Conservation (phyloP, 345 rosid genomes). For the Euphorbia peplus region DNA sequence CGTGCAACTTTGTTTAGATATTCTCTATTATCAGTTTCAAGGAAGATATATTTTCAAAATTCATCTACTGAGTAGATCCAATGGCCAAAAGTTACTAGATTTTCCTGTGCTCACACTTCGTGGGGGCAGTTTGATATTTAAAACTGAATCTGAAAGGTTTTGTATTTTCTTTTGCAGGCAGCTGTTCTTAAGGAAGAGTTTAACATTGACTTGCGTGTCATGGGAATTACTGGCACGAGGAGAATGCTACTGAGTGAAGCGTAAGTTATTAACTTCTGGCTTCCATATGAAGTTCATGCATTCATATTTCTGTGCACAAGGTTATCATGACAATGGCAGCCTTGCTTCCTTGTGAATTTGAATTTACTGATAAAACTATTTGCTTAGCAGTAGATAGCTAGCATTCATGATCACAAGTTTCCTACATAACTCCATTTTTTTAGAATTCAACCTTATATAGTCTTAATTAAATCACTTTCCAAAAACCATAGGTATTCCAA, state of each 20-base stretch:
- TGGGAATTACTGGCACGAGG: conserved; percentile 86
- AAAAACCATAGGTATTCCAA: neutral
- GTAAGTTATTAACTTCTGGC: conserved; percentile 47
- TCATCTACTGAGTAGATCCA: neutral
- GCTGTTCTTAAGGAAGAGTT: conserved; percentile 92
- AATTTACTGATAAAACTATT: neutral
- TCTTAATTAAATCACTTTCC: neutral
- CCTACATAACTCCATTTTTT: neutral
- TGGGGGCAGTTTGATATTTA: neutral
- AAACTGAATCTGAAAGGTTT: conserved; percentile 8
- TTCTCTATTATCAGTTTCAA: neutral
- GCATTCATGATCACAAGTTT: neutral
- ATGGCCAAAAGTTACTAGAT: neutral
- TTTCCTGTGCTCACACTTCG: neutral
- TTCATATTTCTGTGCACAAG: neutral
- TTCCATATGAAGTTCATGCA: neutral
- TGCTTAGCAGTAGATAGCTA: neutral
- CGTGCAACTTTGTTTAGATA: neutral
- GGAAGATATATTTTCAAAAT: neutral
- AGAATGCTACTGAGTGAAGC: conserved; percentile 77
- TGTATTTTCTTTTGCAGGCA: conserved; percentile 49
- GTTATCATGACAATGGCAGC: neutral
- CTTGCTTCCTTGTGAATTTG: neutral
- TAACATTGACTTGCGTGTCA: conserved; percentile 90
- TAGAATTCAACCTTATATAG: neutral